Evolutionary conservation across 192 early-diverging fungal species (phyloP).

Genomic region (Backusella morwellensis): DNA sequence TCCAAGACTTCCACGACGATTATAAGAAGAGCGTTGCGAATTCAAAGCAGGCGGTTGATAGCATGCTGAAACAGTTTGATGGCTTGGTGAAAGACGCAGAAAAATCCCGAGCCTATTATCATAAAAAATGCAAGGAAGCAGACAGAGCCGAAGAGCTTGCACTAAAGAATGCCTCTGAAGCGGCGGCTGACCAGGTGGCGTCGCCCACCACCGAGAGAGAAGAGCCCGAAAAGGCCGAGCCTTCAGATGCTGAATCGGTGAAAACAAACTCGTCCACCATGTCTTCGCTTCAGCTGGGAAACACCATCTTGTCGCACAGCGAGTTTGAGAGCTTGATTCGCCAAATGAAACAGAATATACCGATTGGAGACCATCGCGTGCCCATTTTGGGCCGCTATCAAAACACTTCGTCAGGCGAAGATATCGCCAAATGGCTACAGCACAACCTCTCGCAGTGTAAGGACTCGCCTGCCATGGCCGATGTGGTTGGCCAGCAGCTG

Average conservation of each 20-base stretch:
- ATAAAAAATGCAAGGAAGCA: slow-evolving; percentile 56
- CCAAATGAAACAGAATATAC: slow-evolving; percentile 60
- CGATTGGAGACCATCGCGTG: slow-evolving; percentile 62
- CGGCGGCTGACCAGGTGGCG: neutral
- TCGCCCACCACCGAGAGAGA: neutral
- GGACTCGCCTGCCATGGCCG: slow-evolving; percentile 58
- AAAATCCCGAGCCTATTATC: slow-evolving; percentile 39
- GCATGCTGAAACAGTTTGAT: slow-evolving; percentile 50
- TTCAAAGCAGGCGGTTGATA: slow-evolving; percentile 45
- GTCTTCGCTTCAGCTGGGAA: slow-evolving; percentile 18
- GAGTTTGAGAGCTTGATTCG: slow-evolving; percentile 30
- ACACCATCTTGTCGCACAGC: slow-evolving; percentile 1
- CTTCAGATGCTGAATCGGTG: neutral
- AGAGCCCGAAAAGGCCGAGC: neutral
- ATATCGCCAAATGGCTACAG: slow-evolving; percentile 72
- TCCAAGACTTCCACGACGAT: slow-evolving; percentile 42
- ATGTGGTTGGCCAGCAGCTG: slow-evolving; percentile 69
- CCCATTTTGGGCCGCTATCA: slow-evolving; percentile 66
- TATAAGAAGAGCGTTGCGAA: slow-evolving; percentile 35
- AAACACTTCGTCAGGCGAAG: slow-evolving; percentile 63
- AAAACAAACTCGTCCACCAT: neutral
- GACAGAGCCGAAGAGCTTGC: slow-evolving; percentile 59
- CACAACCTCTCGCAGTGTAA: slow-evolving; percentile 58
- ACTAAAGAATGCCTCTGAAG: neutral
- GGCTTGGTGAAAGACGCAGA: slow-evolving; percentile 44